Evolutionary conservation across 2,329 filamentous ascomycete genomes (phyloP), one percentile per base, ranked within the genome.

Genomic region (Aureobasidium leucospermi): DNA sequence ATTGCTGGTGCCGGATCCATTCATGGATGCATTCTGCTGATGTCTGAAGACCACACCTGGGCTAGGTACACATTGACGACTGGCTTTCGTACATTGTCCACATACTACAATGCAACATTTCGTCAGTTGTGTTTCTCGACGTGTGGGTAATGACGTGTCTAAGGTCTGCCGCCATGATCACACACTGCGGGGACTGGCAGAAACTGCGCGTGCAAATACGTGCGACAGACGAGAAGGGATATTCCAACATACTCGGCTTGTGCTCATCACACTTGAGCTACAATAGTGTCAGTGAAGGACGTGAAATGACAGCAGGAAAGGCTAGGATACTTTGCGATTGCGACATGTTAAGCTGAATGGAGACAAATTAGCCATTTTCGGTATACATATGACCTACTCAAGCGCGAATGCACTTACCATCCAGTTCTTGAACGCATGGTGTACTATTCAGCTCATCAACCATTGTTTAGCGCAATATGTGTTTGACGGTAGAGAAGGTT

Each of bases 21-120:
- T 86, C 83, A 86, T 84, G 19, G 83, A 85, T 32, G 84, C 83
- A 78, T 87, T 87, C 71, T 87, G 84, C 67, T 87, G 84, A 70
- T 87, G 85, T 59, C 84, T 81, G 66, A 86, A 87, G 46, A 85
- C 81, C 65, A 87, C 80, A 55, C 82, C 83, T 63, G 83, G 82
- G 66, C 81, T 83, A 28, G 81, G 81, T 47, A 81, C 74, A 70
- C 84, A 86, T 70, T 83, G 78, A 65, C 84, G 77, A 49, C 78
- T 79, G 5, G 81, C 83, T 69, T 85, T 84, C 67, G 74, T 74
- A 70, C 84, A 86, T 69, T 85, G 82, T 36, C 80, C 78, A 67
- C 84, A 86, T 39, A 56, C 52, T 56, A 16, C 2, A 19, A 23
- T 19, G 8, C n/a, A 11, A 34, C 1, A 19, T n/a, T 23, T 46